phyloP scores from a whole-genome alignment of 345 rosid genomes.

The Psidium guajava region DNA sequence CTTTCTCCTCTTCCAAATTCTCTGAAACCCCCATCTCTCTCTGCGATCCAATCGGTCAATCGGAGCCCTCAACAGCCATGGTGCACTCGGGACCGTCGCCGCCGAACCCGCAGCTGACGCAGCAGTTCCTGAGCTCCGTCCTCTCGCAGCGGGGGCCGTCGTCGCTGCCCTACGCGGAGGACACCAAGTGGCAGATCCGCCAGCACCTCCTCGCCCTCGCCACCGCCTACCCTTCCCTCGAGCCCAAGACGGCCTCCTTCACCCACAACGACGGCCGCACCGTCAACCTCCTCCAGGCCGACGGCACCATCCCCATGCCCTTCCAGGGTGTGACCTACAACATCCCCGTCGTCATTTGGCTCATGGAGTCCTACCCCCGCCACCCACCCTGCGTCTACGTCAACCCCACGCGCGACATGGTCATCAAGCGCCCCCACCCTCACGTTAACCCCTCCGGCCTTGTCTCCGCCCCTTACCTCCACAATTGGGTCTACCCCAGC shows the following conservation, averaged over 20 bases:
- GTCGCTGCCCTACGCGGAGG: slow-evolving; percentile 67
- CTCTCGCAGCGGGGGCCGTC: slow-evolving; percentile 84
- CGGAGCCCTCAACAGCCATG: neutral
- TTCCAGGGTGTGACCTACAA: slow-evolving; percentile 81
- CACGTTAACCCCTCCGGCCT: slow-evolving; percentile 79
- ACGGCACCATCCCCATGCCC: slow-evolving; percentile 77
- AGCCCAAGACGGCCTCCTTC: slow-evolving; percentile 76
- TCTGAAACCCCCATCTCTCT: neutral
- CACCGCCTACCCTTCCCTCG: slow-evolving; percentile 51
- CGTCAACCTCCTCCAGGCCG: slow-evolving; percentile 81
- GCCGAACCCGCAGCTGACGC: slow-evolving; percentile 41
- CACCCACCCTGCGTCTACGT: slow-evolving; percentile 80
- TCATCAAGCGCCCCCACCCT: slow-evolving; percentile 82
- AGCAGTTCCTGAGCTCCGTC: slow-evolving; percentile 69
- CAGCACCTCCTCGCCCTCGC: slow-evolving; percentile 68
- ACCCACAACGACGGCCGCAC: slow-evolving; percentile 97
- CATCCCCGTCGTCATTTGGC: slow-evolving; percentile 90
- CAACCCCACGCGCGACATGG: slow-evolving; percentile 93
- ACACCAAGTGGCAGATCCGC: slow-evolving; percentile 80
- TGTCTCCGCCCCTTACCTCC: slow-evolving; percentile 66
- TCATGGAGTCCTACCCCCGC: slow-evolving; percentile 76
- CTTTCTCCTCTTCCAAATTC: neutral
- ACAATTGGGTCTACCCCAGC: slow-evolving; percentile 78
- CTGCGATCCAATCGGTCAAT: neutral
- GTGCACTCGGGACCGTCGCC: slow-evolving; percentile 2